Evolutionary conservation across 139 green algal species (phyloP), one percentile per base, ranked within the genome.

Genomic region (Chlorella sp.): DNA sequence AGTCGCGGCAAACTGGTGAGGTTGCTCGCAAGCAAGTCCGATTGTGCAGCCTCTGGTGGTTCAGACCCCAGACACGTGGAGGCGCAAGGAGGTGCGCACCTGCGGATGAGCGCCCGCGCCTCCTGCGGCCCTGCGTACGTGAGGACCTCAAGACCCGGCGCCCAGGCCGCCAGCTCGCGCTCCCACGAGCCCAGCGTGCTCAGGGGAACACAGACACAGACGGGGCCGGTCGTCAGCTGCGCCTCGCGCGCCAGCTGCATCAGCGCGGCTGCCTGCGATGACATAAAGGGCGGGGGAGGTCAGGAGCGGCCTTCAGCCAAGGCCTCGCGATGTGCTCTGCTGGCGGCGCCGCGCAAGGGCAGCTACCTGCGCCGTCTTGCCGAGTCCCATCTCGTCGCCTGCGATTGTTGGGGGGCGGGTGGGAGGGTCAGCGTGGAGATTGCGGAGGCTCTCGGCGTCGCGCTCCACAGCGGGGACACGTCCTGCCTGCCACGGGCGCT

Each of bases 191-290:
- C 76, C 73, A 95, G 76, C 29, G 90, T 95, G 45, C 83, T 89
- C 46, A 96, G 86, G 14, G 92, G 92, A 38, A 92, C 92, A 40
- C 95, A 86, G 51, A 97, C 79, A 61, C 94, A 71, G 74, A 90
- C 81, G 0, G 92, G 92, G 67, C 73, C 64, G 0, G 65, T 76
- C 23, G 51, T 75, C 23, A 74, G 64, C 6, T 33, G 5, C 45
- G 31, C 35, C 53, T 72, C 36, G 7, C 67, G 43, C 25, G 76
- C 67, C 9, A 62, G 12, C 67, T 77, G 67, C 45, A 63, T 1
- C 27, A 36, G 19, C 38, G 53, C 68, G 14, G 68, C 63, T 69
- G 62, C 62, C 46, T 31, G 41, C 62, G 41, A 53, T 19, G 36
- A 35, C 35, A 50, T 5, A 46, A 70, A 33, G 29, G 42, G 35